Conservation (phyloP, 306 rosid genomes). For the Castanea sativa region DNA sequence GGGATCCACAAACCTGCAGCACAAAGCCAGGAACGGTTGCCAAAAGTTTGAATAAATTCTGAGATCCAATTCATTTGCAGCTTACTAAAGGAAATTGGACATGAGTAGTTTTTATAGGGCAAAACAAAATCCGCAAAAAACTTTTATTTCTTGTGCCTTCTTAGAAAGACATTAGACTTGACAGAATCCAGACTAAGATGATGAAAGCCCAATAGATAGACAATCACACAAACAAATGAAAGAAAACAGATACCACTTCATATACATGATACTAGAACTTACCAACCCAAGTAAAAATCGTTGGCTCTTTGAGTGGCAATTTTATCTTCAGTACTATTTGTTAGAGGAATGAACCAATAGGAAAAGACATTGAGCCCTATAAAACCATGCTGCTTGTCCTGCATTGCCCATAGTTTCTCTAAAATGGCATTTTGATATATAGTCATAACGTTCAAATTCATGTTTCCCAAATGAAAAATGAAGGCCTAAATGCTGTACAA, state of each 20-base stretch:
- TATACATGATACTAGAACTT: constrained; percentile 4
- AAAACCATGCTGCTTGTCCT: constrained; percentile 55
- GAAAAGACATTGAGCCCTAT: constrained; percentile 48
- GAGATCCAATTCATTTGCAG: neutral
- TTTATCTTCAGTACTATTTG: constrained; percentile 43
- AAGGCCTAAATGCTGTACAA: neutral
- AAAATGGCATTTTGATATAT: neutral
- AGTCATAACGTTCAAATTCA: neutral
- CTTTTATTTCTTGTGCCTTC: neutral
- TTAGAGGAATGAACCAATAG: constrained; percentile 37
- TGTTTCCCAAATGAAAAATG: neutral
- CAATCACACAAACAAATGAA: neutral
- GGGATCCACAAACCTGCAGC: constrained; percentile 59
- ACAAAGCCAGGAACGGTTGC: neutral
- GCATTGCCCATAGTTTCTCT: constrained; percentile 22
- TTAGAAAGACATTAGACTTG: neutral
- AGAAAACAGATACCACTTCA: neutral
- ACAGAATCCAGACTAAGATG: neutral
- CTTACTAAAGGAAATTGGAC: neutral
- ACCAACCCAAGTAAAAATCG: constrained; percentile 54
- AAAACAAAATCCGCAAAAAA: neutral
- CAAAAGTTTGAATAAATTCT: neutral
- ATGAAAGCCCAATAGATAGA: neutral
- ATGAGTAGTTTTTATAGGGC: neutral
- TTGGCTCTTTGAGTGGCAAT: constrained; percentile 47